Base-by-base conservation (phyloP, 768 basidiomycete genomes). In the Leccinellum rugosiceps region DNA sequence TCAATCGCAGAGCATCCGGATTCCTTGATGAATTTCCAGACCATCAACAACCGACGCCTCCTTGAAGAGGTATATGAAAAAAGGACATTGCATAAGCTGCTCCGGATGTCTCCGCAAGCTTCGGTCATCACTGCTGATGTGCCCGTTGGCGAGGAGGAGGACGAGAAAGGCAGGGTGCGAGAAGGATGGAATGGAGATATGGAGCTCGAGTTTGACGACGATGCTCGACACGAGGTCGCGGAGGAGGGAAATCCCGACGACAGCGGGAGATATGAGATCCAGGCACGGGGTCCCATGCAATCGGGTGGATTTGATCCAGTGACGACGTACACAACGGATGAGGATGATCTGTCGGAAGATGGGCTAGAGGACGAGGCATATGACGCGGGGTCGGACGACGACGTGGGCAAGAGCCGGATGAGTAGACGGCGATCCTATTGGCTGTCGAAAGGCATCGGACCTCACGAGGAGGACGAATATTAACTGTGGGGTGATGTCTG, bases 41-140 rank as follows among this genome's bases (percentile, higher is more conserved):
- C 86, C 1, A 81, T 91, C 52, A 88, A 87, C 56, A 88, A 90
- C 63, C 83, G 92, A 28, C 77, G 75, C 49, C 75, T 89, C 3
- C 81, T 91, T 3, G 78, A 83, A 65, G 87, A 91, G 58, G 75
- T 92, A 14, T 88, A 89, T 65, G 74, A 87, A 61, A 77, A 77
- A 53, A 71, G 79, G 53, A 68, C 74, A 1, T 68, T 93, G 52
- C 91, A 93, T 59, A 73, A 77, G 23, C 73, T 85, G 52, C 72
- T 90, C 13, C 83, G 80, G 4, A 71, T 85, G 4, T 11, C 56
- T 15, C 62, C 61, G 32, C 61, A 56, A 14, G 51, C 65, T 48
- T 55, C 56, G 23, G 59, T 68, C 1, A 55, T 65, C 25, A 52
- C 46, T 44, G 61, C 63, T 3, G 68, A 73, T 3, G 62, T 65